Evolutionary conservation across 2,329 filamentous ascomycete species (phyloP), one percentile per base, ranked within the genome.

Genomic region (Samsoniella hepiali): DNA sequence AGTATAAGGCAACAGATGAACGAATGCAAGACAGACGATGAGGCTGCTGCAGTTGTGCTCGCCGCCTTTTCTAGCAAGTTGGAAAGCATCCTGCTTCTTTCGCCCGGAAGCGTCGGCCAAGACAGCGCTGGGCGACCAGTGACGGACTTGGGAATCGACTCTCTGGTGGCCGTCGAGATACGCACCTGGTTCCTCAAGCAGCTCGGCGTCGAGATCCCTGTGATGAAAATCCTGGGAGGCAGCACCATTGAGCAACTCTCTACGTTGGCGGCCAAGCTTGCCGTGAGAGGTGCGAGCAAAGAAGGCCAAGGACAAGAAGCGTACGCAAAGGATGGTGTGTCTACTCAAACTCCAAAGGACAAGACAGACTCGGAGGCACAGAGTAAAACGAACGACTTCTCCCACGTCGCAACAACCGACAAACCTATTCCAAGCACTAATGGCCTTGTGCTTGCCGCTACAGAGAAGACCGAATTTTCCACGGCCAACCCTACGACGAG

Each of bases 171-270:
- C 1, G 70, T 73, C 8, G 70, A 70, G 74, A 78, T 79, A 3
- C 76, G 81, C 1, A 71, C 76, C 2, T 84, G 82, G 82, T 81
- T 83, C 65, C 50, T 77, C 22, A 80, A 80, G 63, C 71, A 78
- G 42, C 56, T 82, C 0, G 64, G 75, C 0, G 70, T 77, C 0
- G 77, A 82, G 53, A 72, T 83, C 1, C 77, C 80, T 0, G 75
- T 82, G 0, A 69, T 83, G 4, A 80, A 79, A 63, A 66, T 74
- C 22, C 42, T 72, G 2, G 68, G 70, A 1, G 77, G 75, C 8
- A 66, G 64, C 5, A 66, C 63, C 6, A 55, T 58, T 11, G 34
- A 29, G 0, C 55, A 58, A 31, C 36, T 56, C 22, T 56, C 53
- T 8, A n/a, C 11, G 9, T 11, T 56, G 36, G 53, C 50, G 34